Evolutionary conservation across 106 monocot genomes (phyloP).

Genomic region (Allium fistulosum): DNA sequence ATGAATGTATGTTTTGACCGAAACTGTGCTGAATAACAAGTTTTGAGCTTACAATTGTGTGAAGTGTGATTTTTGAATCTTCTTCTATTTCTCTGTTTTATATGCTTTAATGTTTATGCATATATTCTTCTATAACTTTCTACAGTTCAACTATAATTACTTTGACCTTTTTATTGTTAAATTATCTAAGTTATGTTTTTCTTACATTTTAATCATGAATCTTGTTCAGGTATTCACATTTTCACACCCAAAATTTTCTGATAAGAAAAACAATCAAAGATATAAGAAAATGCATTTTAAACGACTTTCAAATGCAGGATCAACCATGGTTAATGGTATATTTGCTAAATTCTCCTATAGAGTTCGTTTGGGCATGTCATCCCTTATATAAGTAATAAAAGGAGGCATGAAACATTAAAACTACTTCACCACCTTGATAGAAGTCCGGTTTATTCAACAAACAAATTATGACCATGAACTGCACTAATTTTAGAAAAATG

Average conservation of each 20-base stretch:
- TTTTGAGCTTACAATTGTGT: no score
- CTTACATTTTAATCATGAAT: not conserved
- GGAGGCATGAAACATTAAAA: no score
- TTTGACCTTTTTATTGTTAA: not conserved
- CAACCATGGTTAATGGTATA: conserved; percentile 72
- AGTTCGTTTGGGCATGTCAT: no score
- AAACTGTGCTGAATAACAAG: no score
- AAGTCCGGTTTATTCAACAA: no score
- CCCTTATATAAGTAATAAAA: no score
- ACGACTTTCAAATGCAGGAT: conserved; percentile 68
- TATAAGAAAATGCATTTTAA: conserved; percentile 68
- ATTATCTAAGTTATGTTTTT: no score
- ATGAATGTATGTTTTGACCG: no score
- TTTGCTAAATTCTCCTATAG: not conserved
- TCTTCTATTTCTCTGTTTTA: not conserved
- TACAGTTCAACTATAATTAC: not conserved
- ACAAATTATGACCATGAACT: no score
- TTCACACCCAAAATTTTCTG: conserved; percentile 57
- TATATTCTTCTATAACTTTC: not conserved
- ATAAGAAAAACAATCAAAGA: conserved; percentile 45
- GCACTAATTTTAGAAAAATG: no score
- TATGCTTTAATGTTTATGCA: not conserved
- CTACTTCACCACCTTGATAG: no score
- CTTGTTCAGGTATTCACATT: conserved; percentile 71
- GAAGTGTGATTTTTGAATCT: no score